Evolutionary conservation across 2,329 filamentous ascomycete species (phyloP).

Genomic region (Thelonectria rubi): DNA sequence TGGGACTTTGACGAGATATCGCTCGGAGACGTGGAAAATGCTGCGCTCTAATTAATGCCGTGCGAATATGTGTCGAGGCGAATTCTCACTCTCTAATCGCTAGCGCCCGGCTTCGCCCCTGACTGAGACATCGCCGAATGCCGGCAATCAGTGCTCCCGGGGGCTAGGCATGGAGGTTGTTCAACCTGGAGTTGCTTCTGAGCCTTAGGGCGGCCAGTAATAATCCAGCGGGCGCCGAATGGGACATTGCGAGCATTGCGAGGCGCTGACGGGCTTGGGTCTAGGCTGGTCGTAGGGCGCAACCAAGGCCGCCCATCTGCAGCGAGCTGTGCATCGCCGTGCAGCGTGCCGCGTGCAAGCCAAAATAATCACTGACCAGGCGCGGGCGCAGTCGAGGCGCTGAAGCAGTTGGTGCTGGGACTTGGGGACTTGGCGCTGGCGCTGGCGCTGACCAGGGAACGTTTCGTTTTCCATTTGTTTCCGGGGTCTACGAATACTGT

Average conservation of each 20-base stretch:
- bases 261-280: neutral
- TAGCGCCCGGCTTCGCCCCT: neutral
- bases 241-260: conserved; percentile 12
- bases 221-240: neutral
- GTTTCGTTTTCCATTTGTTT: conserved; percentile 28
- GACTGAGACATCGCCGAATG: neutral
- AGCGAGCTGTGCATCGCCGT: too few relatives aligned
- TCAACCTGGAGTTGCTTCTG: neutral
- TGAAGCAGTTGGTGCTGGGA: neutral
- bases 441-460: conserved; percentile 24
- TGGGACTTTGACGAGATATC: conserved; percentile 2
- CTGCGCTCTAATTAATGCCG: too few relatives aligned
- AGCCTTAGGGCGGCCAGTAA: conserved; percentile 8
- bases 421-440: neutral
- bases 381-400: neutral
- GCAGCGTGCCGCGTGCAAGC: too few relatives aligned
- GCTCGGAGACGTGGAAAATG: too few relatives aligned
- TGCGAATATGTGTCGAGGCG: neutral
- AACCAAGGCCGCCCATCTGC: too few relatives aligned
- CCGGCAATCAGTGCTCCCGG: too few relatives aligned
- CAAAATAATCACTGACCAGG: too few relatives aligned
- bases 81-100: neutral
- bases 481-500: conserved; percentile 4
- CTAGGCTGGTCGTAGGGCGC: neutral
- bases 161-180: neutral